Conservation (phyloP, 257 asterid genomes). For the Solanum medicagineum region DNA sequence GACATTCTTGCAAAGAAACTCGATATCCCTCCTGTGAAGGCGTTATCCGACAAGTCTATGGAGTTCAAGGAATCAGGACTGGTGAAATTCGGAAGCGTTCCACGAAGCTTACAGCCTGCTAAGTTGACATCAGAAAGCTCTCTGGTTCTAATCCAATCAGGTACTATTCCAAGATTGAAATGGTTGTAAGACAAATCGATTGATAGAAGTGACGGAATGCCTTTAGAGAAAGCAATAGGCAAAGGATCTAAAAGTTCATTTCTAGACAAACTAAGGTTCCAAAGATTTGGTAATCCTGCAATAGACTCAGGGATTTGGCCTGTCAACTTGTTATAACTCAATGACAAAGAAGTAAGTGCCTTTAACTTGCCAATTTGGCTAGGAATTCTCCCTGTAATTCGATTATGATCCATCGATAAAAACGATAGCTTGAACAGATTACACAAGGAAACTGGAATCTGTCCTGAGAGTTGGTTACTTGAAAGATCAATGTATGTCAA, state of each 20-base stretch:
- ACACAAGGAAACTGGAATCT: constrained; percentile 44
- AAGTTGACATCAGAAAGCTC: constrained; percentile 55
- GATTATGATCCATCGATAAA: constrained; percentile 65
- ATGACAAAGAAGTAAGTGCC: constrained; percentile 44
- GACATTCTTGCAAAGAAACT: constrained; percentile 42
- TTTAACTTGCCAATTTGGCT: constrained; percentile 45
- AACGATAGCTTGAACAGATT: constrained; percentile 35
- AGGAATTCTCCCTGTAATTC: constrained; percentile 55
- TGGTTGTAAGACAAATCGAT: constrained; percentile 74
- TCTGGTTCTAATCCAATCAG: constrained; percentile 61
- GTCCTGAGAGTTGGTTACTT: constrained; percentile 52
- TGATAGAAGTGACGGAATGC: constrained; percentile 49
- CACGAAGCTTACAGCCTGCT: constrained; percentile 68
- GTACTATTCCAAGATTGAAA: constrained; percentile 47
- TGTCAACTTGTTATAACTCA: constrained; percentile 52
- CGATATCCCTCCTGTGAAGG: constrained; percentile 48
- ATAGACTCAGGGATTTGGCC: constrained; percentile 75
- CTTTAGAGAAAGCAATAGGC: constrained; percentile 44
- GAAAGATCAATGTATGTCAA: constrained; percentile 56
- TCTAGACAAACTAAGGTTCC: constrained; percentile 76
- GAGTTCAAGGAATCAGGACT: constrained; percentile 50
- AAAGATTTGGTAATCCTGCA: constrained; percentile 39
- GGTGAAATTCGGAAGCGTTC: constrained; percentile 64
- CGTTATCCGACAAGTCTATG: constrained; percentile 69
- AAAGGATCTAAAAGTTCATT: constrained; percentile 48